These are phyloP conservation scores for Basidiobolus heterosporus DNA, from an alignment of 371 early-diverging fungal species.

Conservation along the genomic window DNA sequence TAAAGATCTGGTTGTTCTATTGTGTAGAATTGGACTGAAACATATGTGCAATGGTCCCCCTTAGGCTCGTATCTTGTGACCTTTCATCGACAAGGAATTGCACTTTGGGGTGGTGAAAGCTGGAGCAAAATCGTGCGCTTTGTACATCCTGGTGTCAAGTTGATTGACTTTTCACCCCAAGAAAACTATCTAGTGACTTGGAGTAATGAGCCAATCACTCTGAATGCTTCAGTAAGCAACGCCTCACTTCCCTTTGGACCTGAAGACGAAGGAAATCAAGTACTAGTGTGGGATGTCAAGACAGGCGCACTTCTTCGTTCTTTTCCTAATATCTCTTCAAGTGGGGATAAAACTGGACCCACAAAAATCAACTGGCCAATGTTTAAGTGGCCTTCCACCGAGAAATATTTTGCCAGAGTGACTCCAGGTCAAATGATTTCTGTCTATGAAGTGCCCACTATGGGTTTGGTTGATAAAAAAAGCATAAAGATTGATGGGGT, in stretches of 20 bases:
- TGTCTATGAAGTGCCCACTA: constrained; percentile 80
- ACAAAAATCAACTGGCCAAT: constrained; percentile 77
- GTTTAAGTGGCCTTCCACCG: constrained; percentile 92
- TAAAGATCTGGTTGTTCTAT: too few relatives aligned
- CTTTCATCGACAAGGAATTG: constrained; percentile 85
- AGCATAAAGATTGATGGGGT: constrained; percentile 77
- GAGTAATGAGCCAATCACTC: constrained; percentile 71
- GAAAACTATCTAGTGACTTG: constrained; percentile 87
- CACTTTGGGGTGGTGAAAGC: constrained; percentile 87
- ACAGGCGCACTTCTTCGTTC: constrained; percentile 74
- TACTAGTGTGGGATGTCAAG: constrained; percentile 79
- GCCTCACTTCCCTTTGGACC: constrained; percentile 32
- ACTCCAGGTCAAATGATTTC: constrained; percentile 61
- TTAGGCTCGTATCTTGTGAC: constrained; percentile 83
- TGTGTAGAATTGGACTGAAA: constrained; percentile 75
- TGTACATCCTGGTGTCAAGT: constrained; percentile 76
- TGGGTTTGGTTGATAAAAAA: constrained; percentile 90
- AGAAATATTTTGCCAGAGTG: constrained; percentile 83
- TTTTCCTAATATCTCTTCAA: constrained; percentile 34
- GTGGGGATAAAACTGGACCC: constrained; percentile 23
- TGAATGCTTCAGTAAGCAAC: constrained; percentile 25
- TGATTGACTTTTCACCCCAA: constrained; percentile 84
- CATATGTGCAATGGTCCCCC: constrained; percentile 87
- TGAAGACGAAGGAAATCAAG: constrained; percentile 59
- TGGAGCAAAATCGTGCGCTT: constrained; percentile 83